These are phyloP conservation scores for Kalaharituber pfeilii DNA, from an alignment of 2,329 filamentous ascomycete genomes.

Conservation along the genomic window DNA sequence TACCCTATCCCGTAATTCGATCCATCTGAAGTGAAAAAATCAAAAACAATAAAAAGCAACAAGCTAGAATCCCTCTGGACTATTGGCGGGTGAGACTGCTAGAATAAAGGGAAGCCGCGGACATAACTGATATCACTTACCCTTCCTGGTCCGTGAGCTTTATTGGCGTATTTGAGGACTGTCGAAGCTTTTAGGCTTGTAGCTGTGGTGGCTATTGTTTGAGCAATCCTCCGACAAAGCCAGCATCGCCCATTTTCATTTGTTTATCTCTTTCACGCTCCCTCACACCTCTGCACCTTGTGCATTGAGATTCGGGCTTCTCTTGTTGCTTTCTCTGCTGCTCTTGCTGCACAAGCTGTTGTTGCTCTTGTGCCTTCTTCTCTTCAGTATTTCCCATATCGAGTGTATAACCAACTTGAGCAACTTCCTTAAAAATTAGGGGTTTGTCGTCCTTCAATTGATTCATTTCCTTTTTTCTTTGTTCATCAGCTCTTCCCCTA, in stretches of 20 bases:
- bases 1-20: too few species aligned
- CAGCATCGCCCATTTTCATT: background rate
- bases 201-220: too few species aligned
- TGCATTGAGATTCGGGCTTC: background rate
- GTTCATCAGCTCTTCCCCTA: background rate
- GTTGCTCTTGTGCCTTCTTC: background rate
- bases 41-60: too few species aligned
- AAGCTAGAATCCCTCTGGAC: too few species aligned
- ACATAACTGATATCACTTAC: too few species aligned
- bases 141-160: too few species aligned
- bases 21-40: too few species aligned
- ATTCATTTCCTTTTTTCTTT: background rate
- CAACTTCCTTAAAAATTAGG: background rate
- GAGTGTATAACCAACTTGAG: background rate
- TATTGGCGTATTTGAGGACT: too few species aligned
- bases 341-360: background rate
- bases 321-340: background rate
- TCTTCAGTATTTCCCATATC: background rate
- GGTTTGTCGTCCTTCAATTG: background rate
- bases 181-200: too few species aligned
- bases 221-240: background rate
- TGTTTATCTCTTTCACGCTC: background rate
- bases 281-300: background rate
- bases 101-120: too few species aligned
- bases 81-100: too few species aligned